These are phyloP conservation scores for Colletotrichum sp. DNA, from an alignment of 2,329 filamentous ascomycete species.

Conservation along the genomic window DNA sequence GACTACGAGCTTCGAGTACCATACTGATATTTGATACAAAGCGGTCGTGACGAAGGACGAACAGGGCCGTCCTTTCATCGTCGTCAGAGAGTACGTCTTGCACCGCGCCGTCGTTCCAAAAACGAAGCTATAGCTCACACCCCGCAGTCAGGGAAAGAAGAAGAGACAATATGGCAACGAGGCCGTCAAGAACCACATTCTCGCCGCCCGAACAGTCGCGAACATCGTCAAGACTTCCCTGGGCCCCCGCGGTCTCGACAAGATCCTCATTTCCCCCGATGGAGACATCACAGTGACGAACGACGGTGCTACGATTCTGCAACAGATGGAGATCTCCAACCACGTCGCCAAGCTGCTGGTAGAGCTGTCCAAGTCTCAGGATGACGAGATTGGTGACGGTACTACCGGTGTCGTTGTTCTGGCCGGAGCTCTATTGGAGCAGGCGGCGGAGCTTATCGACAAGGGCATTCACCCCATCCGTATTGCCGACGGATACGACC, in stretches of 20 bases:
- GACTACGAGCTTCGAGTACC: conserved; percentile 16
- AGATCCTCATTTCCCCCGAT: conserved; percentile 98
- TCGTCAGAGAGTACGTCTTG: conserved; percentile 87
- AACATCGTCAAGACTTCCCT: conserved; percentile 98
- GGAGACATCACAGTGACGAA: conserved; percentile 99
- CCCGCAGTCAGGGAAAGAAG: conserved; percentile 88
- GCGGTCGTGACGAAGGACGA: conserved; percentile 92
- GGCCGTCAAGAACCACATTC: conserved; percentile 97
- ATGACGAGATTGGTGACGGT: conserved; percentile 98
- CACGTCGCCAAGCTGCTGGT: conserved; percentile 97
- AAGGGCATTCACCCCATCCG: conserved; percentile 99
- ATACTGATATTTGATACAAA: conserved; percentile 34
- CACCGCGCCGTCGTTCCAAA: not conserved
- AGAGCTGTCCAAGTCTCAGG: conserved; percentile 96
- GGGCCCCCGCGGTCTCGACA: conserved; percentile 94
- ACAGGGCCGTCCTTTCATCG: conserved; percentile 94
- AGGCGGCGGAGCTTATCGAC: conserved; percentile 97
- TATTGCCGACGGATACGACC: conserved; percentile 97
- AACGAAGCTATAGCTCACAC: conserved; percentile 21
- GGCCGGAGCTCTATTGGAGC: conserved; percentile 91
- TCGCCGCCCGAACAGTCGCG: conserved; percentile 93
- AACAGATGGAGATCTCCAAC: conserved; percentile 99
- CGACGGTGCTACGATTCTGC: conserved; percentile 95
- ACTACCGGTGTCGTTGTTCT: conserved; percentile 97
- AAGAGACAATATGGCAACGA: conserved; percentile 96